A percentile compares a stretch with the other conserved stretches of the same genome.
phyloP scores from a whole-genome alignment of 2,329 filamentous ascomycete genomes.

The Didymella exigua region DNA sequence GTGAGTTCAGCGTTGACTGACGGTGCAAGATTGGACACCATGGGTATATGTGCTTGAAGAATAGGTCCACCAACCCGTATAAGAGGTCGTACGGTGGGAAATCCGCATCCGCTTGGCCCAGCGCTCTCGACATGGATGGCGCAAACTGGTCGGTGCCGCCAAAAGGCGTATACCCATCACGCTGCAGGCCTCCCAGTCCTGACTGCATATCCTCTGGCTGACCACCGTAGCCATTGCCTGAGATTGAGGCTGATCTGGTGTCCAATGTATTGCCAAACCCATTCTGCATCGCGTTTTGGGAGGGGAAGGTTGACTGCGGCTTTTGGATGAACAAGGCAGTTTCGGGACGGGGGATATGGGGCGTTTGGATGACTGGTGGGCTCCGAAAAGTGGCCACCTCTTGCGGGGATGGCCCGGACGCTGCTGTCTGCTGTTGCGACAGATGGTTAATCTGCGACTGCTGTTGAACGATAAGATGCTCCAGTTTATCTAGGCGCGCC shows the following conservation, averaged over 20 bases:
- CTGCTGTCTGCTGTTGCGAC: constrained; percentile 33
- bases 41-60: constrained; percentile 68
- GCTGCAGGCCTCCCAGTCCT: constrained; percentile 29
- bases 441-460: constrained; percentile 55
- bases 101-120: constrained; percentile 49
- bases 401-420: constrained; percentile 38
- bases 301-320: constrained; percentile 45
- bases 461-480: constrained; percentile 52
- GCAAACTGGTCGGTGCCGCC: constrained; percentile 39
- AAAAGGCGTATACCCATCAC: constrained; percentile 40
- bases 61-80: constrained; percentile 65
- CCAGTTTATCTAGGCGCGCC: constrained; percentile 50
- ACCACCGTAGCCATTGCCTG: constrained; percentile 37
- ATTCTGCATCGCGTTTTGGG: constrained; percentile 38
- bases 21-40: constrained; percentile 90
- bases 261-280: constrained; percentile 46
- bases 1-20: constrained; percentile 76
- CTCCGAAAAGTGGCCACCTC: constrained; percentile 43
- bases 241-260: constrained; percentile 30
- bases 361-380: constrained; percentile 46
- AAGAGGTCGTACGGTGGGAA: constrained; percentile 66
- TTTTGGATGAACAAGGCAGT: constrained; percentile 56
- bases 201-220: constrained; percentile 35
- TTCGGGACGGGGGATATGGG: constrained; percentile 52
- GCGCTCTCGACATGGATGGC: constrained; percentile 33